Base-by-base conservation (phyloP, 495 filamentous ascomycete species). In the Talaromyces ruber region DNA sequence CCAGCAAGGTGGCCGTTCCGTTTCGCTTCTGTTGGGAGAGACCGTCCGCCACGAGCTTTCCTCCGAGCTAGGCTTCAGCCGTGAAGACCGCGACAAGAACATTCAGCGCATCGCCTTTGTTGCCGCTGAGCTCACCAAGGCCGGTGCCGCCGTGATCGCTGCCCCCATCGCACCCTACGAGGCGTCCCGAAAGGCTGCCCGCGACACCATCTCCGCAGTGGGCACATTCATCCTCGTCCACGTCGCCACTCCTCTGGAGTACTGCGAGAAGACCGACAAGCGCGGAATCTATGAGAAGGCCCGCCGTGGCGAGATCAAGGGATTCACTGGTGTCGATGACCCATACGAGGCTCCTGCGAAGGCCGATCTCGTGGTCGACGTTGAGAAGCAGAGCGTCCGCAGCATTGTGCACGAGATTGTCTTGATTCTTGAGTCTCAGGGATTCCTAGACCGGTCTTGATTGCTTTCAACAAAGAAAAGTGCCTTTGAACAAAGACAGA, bases 311-410 rank as follows among this genome's bases (percentile, higher is more conserved):
- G 92, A 97, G 82, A 96, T 98, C 78, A 94, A 91, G 86, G 92
- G 92, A 32, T 98, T 98, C 81, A 98, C 94, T 30, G 94, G 94
- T 68, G 94, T 98, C 62, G 94, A 98, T 74, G 94, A 97, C 75
- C 92, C 94, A 60, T 98, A 98, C 73, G 94, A 98, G 85, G 70
- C 73, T 63, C 94, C 94, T 4, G 69, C 74, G 62, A 94, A 95
- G 78, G 83, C 91, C 29, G 83, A 97, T 72, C 79, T 98, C 61
- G 84, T 85, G 28, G 93, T 98, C 8, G 91, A 98, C 74, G 72
- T 84, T 62, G 86, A 89, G 79, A 91, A 86, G 83, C 90, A 88
- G 74, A 89, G 82, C 63, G 92, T 98, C 50, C 84, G 95, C 74
- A 93, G 88, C 63, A 92, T 92, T 59, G 94, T 98, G 60, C 94